Conservation (phyloP, 2,329 filamentous ascomycete species). For the Fusarium lateritium region DNA sequence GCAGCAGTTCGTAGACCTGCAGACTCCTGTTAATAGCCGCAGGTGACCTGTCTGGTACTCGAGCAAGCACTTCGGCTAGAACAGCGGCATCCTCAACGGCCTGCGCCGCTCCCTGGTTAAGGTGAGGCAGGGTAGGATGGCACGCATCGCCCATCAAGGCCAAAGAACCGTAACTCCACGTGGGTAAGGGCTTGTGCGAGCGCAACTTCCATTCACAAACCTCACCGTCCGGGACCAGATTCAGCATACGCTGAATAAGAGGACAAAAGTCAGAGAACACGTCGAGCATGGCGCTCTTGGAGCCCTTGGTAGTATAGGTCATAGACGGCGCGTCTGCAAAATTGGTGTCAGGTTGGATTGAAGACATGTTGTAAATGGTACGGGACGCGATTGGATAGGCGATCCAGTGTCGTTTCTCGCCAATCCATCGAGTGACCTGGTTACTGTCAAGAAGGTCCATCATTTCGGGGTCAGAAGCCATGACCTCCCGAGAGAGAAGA, state of each 20-base stretch:
- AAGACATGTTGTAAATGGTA: conserved; percentile 75
- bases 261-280: conserved; percentile 74
- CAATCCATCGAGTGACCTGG: conserved; percentile 81
- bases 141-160: conserved; percentile 75
- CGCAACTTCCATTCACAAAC: conserved; percentile 77
- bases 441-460: conserved; percentile 77
- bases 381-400: conserved; percentile 81
- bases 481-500: conserved; percentile 78
- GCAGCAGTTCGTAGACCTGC: conserved; percentile 68
- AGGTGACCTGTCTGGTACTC: conserved; percentile 55
- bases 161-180: conserved; percentile 70
- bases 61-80: conserved; percentile 67
- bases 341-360: conserved; percentile 73
- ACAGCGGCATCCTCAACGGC: conserved; percentile 77
- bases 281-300: conserved; percentile 72
- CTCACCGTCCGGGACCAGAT: conserved; percentile 72
- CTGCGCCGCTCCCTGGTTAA: conserved; percentile 76
- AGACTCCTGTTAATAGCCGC: conserved; percentile 64
- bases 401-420: conserved; percentile 81
- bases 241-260: conserved; percentile 70
- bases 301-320: conserved; percentile 75
- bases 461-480: conserved; percentile 77
- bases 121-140: conserved; percentile 76
- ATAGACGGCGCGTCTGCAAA: conserved; percentile 70
- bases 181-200: conserved; percentile 68